Base-by-base conservation (phyloP, 2,329 filamentous ascomycete genomes). In the Arthroderma sp. region DNA sequence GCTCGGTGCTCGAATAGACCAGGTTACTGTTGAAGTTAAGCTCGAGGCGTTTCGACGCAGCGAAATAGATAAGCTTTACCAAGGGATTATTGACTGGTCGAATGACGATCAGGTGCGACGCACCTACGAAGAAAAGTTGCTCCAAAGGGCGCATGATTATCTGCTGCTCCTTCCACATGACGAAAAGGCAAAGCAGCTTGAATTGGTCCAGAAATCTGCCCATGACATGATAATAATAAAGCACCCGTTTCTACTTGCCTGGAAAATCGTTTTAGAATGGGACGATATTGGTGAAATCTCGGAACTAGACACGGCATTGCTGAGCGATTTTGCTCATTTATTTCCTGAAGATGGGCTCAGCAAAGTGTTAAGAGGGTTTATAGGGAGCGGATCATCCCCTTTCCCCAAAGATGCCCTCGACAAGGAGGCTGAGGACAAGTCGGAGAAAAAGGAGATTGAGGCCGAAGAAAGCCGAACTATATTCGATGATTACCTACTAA, bases 161-260 rank as follows among this genome's bases (percentile, higher is more conserved):
- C 72, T 98, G 1, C 62, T 82, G 6, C 80, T 84, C 29, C 70
- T 85, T 10, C 76, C 81, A 2, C 49, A 71, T 1, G 78, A 80
- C 3, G 68, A 79, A 47, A 96, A 96, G 63, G 58, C 66, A 1
- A 63, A 70, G 11, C 87, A 93, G 61, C 75, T 84, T 28, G 69
- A 78, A 32, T 80, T 83, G 50, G 81, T 94, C 0, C 65, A 83
- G 55, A 81, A 83, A 48, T 69, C 91, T 43, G 87, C 89, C 0
- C 78, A 81, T 50, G 91, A 89, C 49, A 94, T 98, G 84, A 89
- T 98, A 49, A 84, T 94, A 48, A 91, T 98, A 60, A 88, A 89
- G 55, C 87, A 96, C 54, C 85, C 86, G 0, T 94, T 82, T 64
- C 78, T 81, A 50, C 72, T 93, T 10, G 91, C 91, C 0, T 98